Base-by-base conservation (phyloP, 2,329 filamentous ascomycete genomes). In the Ceratocystis alfenasii region DNA sequence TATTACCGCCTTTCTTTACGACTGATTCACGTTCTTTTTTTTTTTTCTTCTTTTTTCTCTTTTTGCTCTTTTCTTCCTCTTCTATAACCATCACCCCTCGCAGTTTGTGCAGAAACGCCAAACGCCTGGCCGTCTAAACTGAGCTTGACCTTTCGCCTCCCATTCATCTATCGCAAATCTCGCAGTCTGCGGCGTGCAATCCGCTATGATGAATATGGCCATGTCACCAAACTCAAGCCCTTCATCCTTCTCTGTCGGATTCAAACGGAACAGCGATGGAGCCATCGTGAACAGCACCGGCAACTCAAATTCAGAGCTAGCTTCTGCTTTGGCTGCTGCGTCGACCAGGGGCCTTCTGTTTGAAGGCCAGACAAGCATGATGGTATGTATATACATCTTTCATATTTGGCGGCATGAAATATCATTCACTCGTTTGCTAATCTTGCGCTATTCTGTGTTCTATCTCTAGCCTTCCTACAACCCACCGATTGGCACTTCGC, bases 201-300 rank as follows among this genome's bases (percentile, higher is more conserved):
- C 48, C 15, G 41, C n/a, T n/a, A 53, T 28, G 10, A 53, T 55
- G 25, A 66, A 62, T 45, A 57, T 41, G 59, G 10, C 60, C n/a
- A 55, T 62, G 61, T 41, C 60, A 8, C 33, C 60, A 22, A 66
- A 48, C 46, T 64, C 57, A 25, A 62, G 30, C 30, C 22, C 62
- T 8, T 41, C 45, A 36, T 44, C 46, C n/a, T 63, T 17, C 45
- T 17, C 62, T 15, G 63, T 50, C 36, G 66, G 66, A 33, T 63
- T 60, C 41, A 67, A 67, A 63, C 66, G 66, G 50, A 67, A 67
- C 66, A 65, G 66, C 60, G 60, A 65, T 20, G 66, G 63, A 41
- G 36, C 20, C 45, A 10, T 53, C 1, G 46, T 63, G 45, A 30
- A 46, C 15, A 53, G 15, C 62, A 48, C 17, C 6, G 1, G 20